phyloP scores from a whole-genome alignment of 768 basidiomycete genomes.

The Leccinum fibrillosum region DNA sequence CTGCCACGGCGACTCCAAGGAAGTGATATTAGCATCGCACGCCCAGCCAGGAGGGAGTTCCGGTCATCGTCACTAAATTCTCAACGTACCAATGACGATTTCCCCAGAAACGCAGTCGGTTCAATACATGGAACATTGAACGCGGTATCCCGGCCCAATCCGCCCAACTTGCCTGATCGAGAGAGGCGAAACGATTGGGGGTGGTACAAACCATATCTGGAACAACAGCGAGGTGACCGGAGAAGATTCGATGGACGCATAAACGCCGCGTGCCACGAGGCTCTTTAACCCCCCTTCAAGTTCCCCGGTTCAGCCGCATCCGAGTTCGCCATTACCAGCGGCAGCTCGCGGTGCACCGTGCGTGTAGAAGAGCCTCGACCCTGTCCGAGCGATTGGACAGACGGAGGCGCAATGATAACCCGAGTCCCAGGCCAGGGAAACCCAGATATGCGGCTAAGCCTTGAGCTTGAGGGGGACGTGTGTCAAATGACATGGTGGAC shows the following conservation, averaged over 20 bases:
- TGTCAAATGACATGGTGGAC: slow-evolving; percentile 6
- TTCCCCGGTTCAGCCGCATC: background rate
- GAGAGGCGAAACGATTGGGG: background rate
- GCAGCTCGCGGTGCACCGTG: background rate
- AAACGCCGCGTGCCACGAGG: slow-evolving; percentile 3
- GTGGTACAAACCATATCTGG: background rate
- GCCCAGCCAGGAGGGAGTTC: background rate
- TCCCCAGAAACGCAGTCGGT: background rate
- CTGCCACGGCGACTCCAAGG: background rate
- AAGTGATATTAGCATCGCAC: background rate
- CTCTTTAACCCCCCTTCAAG: background rate
- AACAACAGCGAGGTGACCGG: background rate
- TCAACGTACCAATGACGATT: background rate
- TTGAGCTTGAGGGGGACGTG: background rate
- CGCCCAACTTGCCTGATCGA: background rate
- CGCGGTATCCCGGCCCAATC: background rate
- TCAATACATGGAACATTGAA: background rate
- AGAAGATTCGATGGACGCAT: background rate
- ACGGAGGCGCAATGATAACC: background rate
- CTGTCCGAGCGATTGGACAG: background rate
- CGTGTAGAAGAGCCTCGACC: background rate
- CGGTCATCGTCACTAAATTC: background rate
- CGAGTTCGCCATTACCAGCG: background rate
- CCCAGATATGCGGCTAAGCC: background rate
- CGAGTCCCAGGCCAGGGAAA: background rate